phyloP scores from a whole-genome alignment of 371 early-diverging fungal genomes.

The Choanephora cucurbitarum region DNA sequence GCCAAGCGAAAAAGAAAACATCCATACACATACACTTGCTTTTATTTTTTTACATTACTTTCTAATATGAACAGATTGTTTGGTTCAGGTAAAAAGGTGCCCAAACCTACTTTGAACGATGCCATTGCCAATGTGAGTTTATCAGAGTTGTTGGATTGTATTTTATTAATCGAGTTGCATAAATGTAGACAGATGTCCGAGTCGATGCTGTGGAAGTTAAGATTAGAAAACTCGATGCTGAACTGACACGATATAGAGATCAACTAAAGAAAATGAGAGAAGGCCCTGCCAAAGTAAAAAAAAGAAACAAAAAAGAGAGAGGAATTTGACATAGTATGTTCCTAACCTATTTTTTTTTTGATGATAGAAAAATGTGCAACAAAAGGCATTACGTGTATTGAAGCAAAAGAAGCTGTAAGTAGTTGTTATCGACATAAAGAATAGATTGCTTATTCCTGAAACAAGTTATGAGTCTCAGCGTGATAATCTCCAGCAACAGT shows the following conservation, averaged over 20 bases:
- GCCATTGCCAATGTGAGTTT: constrained; percentile 33
- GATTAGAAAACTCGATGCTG: constrained; percentile 90
- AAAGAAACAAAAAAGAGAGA: neutral
- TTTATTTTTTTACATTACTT: neutral
- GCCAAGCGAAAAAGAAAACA: too few species aligned
- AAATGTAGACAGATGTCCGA: constrained; percentile 75
- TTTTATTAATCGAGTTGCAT: neutral
- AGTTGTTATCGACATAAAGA: neutral
- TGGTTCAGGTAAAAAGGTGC: constrained; percentile 36
- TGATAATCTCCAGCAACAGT: constrained; percentile 90
- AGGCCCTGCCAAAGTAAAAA: constrained; percentile 84
- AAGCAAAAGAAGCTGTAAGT: constrained; percentile 89
- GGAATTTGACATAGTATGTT: too few species aligned
- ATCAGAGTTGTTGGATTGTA: too few species aligned
- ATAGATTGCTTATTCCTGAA: neutral
- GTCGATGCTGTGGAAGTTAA: constrained; percentile 90
- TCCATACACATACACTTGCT: too few species aligned
- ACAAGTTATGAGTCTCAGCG: constrained; percentile 86
- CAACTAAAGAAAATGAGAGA: constrained; percentile 94
- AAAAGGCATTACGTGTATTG: constrained; percentile 86
- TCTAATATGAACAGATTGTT: constrained; percentile 43
- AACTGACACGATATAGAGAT: constrained; percentile 86
- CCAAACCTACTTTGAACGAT: constrained; percentile 32
- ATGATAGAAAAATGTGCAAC: constrained; percentile 82
- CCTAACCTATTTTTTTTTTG: too few species aligned